These are phyloP conservation scores for Tetrahymena elliotti DNA, from an alignment of 73 alveolate genomes.

Conservation along the genomic window DNA sequence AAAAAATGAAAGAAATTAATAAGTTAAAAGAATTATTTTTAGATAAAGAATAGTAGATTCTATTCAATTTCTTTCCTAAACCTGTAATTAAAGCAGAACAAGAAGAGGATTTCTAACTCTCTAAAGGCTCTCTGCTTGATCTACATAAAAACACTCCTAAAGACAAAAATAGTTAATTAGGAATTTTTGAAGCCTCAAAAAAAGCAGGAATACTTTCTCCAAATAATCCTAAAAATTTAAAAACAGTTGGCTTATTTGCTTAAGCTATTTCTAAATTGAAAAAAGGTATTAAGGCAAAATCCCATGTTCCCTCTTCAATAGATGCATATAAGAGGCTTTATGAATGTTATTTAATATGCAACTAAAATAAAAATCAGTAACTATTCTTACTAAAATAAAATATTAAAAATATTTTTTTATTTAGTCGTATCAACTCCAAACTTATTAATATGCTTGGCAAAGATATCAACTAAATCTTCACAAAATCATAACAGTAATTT, in stretches of 20 bases:
- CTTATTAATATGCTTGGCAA: background rate
- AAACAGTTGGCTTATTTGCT: background rate
- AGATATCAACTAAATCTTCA: background rate
- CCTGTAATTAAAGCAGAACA: background rate
- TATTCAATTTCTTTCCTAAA: background rate
- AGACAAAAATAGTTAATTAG: background rate
- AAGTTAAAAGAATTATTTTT: background rate
- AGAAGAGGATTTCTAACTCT: background rate
- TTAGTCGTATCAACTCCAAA: background rate
- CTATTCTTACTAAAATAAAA: too few species aligned
- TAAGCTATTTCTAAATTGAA: background rate
- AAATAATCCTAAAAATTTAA: background rate
- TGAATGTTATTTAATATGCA: background rate
- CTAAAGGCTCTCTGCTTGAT: background rate
- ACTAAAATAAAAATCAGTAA: background rate
- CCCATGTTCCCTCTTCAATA: background rate
- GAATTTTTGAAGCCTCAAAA: background rate
- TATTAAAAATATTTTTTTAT: too few species aligned
- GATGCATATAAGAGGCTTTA: background rate
- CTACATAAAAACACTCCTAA: background rate
- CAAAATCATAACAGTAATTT: background rate
- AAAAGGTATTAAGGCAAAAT: background rate
- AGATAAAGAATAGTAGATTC: background rate
- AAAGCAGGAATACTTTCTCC: background rate
- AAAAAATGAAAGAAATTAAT: background rate